Percentiles rank a stretch among this genome's conserved stretches.
Evolutionary conservation across 2,329 filamentous ascomycete species (phyloP).

Genomic region (Whalleya microplaca): DNA sequence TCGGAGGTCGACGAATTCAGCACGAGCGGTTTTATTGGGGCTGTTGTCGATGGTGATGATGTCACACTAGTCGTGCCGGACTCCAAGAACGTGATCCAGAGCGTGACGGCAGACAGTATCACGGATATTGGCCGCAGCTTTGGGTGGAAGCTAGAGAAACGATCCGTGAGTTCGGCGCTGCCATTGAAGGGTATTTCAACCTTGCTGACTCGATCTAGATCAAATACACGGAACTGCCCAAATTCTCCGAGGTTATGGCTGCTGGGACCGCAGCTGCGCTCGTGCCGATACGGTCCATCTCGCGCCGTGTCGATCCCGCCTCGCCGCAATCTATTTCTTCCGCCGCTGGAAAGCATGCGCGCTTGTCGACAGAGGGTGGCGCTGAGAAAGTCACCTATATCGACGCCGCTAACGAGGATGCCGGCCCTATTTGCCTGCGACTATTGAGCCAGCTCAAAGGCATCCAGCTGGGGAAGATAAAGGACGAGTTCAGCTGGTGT

Average conservation of each 20-base stretch:
- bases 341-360: constrained; percentile 39
- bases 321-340: constrained; percentile 45
- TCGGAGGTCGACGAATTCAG: constrained; percentile 94
- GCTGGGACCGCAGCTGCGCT: constrained; percentile 90
- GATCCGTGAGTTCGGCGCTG: constrained; percentile 55
- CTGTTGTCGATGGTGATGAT: constrained; percentile 60
- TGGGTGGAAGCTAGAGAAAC: constrained; percentile 82
- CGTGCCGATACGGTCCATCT: constrained; percentile 91
- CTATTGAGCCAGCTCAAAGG: constrained; percentile 78
- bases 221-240: constrained; percentile 60
- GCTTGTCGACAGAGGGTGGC: constrained; percentile 43
- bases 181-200: not conserved
- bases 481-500: constrained; percentile 79
- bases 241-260: constrained; percentile 77
- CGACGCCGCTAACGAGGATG: constrained; percentile 61
- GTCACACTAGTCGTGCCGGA: constrained; percentile 84
- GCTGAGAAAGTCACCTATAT: constrained; percentile 61
- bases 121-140: constrained; percentile 75
- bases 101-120: constrained; percentile 70
- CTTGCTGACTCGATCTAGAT: constrained; percentile 50
- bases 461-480: constrained; percentile 79
- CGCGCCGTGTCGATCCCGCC: constrained; percentile 56
- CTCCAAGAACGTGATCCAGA: constrained; percentile 85
- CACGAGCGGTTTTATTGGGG: constrained; percentile 90
- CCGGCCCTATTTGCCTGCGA: constrained; percentile 73